phyloP scores from a whole-genome alignment of 768 basidiomycete species.

The Lactarius sp. region DNA sequence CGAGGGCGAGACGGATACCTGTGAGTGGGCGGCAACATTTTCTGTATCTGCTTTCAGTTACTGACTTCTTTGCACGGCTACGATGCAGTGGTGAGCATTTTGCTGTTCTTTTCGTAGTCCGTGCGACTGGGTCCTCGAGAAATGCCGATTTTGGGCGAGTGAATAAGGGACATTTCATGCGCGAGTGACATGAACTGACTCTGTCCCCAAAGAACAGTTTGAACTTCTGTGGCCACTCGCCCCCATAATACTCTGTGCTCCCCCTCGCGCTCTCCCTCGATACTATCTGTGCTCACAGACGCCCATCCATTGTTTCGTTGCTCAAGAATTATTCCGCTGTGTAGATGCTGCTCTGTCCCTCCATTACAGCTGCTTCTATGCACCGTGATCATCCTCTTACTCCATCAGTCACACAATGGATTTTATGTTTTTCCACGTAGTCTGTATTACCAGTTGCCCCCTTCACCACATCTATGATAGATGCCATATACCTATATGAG shows the following conservation, averaged over 20 bases:
- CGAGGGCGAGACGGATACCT: slow-evolving; percentile 20
- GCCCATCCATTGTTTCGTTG: neutral
- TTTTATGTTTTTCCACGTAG: neutral
- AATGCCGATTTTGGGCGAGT: neutral
- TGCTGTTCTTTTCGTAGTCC: neutral
- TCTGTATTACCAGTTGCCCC: slow-evolving; percentile 1
- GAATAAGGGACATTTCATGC: neutral
- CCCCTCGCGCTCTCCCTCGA: neutral
- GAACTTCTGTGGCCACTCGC: too few species aligned
- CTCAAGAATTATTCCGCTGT: neutral
- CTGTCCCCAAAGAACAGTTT: neutral
- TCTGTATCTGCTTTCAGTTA: neutral
- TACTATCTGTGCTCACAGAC: neutral
- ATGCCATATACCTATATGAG: too few species aligned
- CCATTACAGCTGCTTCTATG: neutral
- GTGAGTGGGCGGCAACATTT: slow-evolving; percentile 7
- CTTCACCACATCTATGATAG: neutral
- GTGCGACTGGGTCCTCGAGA: neutral
- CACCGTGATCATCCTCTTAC: neutral
- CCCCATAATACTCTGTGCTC: too few species aligned
- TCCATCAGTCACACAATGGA: slow-evolving; percentile 1
- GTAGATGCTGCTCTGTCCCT: slow-evolving; percentile 2
- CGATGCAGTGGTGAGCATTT: slow-evolving; percentile 10
- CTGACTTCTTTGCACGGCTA: neutral
- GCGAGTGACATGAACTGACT: neutral